Conservation (phyloP, 2,329 filamentous ascomycete genomes). For the Mariannaea sp. region DNA sequence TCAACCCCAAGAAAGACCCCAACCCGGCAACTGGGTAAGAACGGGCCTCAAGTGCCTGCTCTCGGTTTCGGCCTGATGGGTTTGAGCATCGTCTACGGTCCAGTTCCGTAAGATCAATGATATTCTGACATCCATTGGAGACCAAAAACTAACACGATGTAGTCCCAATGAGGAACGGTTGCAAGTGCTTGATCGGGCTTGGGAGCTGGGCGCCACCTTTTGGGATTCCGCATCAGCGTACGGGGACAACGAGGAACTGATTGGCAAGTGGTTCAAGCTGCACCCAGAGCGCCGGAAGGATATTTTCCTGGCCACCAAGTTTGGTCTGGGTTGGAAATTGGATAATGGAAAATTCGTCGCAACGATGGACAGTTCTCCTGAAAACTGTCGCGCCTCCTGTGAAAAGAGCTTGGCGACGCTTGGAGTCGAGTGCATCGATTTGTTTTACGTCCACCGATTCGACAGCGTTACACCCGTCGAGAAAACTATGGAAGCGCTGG, state of each 20-base stretch:
- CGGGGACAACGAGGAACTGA: constrained; percentile 49
- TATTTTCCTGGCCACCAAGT: constrained; percentile 50
- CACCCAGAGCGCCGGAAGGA: constrained; percentile 49
- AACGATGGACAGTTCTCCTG: constrained; percentile 4
- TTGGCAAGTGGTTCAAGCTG: constrained; percentile 52
- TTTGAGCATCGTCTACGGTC: constrained; percentile 24
- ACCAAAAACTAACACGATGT: neutral
- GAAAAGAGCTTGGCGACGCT: constrained; percentile 42
- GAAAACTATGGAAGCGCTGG: constrained; percentile 54
- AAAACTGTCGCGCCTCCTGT: constrained; percentile 20
- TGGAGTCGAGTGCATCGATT: constrained; percentile 55
- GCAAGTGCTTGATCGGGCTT: constrained; percentile 52
- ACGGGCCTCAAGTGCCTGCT: constrained; percentile 5
- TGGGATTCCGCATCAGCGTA: constrained; percentile 55
- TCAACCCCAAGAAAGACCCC: neutral
- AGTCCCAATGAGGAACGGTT: constrained; percentile 52
- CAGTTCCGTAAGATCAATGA: neutral
- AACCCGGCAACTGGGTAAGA: constrained; percentile 6
- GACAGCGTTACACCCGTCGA: constrained; percentile 50
- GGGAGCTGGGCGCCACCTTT: constrained; percentile 51
- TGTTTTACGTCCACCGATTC: constrained; percentile 55
- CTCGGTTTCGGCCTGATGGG: constrained; percentile 17
- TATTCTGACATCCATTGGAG: too few species aligned
- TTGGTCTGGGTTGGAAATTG: constrained; percentile 13
- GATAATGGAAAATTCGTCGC: constrained; percentile 21